phyloP scores from a whole-genome alignment of 495 filamentous ascomycete species.

The Pyronema omphalodes region DNA sequence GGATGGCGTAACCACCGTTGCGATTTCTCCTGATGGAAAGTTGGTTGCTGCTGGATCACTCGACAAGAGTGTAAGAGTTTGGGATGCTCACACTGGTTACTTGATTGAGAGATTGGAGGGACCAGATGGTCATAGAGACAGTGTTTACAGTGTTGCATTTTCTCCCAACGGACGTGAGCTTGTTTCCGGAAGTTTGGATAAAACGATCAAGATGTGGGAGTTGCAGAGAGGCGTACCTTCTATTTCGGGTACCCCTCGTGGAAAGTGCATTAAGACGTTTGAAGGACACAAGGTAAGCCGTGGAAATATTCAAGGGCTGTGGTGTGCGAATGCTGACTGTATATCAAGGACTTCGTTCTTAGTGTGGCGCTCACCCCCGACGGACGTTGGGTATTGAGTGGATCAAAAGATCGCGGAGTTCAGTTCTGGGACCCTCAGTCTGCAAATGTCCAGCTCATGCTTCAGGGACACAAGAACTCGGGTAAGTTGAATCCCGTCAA shows the following conservation, averaged over 20 bases:
- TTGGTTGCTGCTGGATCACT: constrained; percentile 75
- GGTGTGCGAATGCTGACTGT: neutral
- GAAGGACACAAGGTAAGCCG: constrained; percentile 69
- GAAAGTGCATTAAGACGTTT: constrained; percentile 72
- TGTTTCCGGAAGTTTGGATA: constrained; percentile 76
- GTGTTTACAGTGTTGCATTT: constrained; percentile 84
- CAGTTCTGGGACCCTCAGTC: constrained; percentile 87
- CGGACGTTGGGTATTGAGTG: constrained; percentile 75
- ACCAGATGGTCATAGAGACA: constrained; percentile 73
- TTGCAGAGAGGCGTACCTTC: constrained; percentile 44
- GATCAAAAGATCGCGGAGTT: constrained; percentile 76
- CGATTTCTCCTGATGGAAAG: constrained; percentile 74
- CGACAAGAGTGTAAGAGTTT: constrained; percentile 79
- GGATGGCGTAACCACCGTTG: constrained; percentile 79
- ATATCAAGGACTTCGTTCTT: constrained; percentile 67
- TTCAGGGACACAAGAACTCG: constrained; percentile 84
- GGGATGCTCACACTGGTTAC: constrained; percentile 67
- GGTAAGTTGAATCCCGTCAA: constrained; percentile 28
- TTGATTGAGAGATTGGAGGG: constrained; percentile 71
- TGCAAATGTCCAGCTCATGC: constrained; percentile 75
- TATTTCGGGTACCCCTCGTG: constrained; percentile 47
- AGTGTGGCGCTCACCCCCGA: constrained; percentile 78
- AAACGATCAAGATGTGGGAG: constrained; percentile 95
- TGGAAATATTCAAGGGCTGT: constrained; percentile 7
- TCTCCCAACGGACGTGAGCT: constrained; percentile 73